Base-by-base conservation (phyloP, 2,329 filamentous ascomycete genomes). In the Aspergillus alliaceus region DNA sequence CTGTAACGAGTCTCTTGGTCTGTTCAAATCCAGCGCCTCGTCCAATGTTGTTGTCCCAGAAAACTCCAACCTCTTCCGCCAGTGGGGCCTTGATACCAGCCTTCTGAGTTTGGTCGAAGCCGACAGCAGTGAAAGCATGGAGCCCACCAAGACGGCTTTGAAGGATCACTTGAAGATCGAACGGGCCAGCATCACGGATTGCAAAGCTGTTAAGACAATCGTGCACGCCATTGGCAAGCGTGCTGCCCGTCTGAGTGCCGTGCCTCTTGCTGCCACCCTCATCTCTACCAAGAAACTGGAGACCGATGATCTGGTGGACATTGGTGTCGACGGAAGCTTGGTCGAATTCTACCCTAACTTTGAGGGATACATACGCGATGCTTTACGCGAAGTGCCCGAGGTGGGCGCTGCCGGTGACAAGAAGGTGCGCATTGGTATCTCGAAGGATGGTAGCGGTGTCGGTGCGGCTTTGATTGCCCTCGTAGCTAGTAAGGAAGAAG, bases 291-390 rank as follows among this genome's bases (percentile, higher is more conserved):
- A 88, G 59, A 87, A 88, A 71, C 81, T 98, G 31, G 66, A 77
- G 40, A 82, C 85, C 12, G 81, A 84, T 8, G 87, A 91, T 46
- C 84, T 93, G 52, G 84, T 95, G 55, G 95, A 99, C 71, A 86
- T 99, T 66, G 95, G 95, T 67, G 93, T 98, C 2, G 95, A 99
- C 71, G 95, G 95, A 63, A 93, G 89, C 70, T 80, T 99, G 53
- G 92, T 98, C 2, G 95, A 98, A 76, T 95, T 96, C 78, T 98
- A 98, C 75, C 95, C 95, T 8, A 88, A 87, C 69, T 99, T 97
- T 77, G 87, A 95, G 63, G 88, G 90, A 56, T 90, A 95, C 80
- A 89, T 98, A 61, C 85, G 93, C 60, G 90, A 96, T 70, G 90
- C 90, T 6, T 81, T 98, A 58, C 80, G 86, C 50, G 86, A 85